These are phyloP conservation scores for Microbotryum lychnidis-dioicae DNA, from an alignment of 1,284 basidiomycete genomes.

Conservation along the genomic window DNA sequence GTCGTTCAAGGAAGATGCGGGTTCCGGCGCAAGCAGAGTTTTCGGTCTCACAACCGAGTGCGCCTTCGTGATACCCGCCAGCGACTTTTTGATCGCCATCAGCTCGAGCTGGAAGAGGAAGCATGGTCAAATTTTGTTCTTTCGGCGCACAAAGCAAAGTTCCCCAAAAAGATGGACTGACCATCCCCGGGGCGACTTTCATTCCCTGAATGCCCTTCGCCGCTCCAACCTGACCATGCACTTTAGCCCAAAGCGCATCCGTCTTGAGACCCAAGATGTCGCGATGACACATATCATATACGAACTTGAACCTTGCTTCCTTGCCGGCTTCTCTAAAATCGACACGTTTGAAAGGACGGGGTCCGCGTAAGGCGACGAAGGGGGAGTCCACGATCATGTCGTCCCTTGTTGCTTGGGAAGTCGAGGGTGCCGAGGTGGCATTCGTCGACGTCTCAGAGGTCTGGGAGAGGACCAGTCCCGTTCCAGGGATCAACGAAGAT, in stretches of 20 bases:
- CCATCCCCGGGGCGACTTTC: slow-evolving; percentile 18
- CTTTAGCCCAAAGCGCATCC: slow-evolving; percentile 8
- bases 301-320: slow-evolving; percentile 8
- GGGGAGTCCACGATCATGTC: slow-evolving; percentile 1
- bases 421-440: not conserved
- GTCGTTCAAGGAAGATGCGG: too few relatives aligned
- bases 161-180: not conserved
- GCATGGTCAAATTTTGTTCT: not conserved
- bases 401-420: not conserved
- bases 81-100: slow-evolving; percentile 1
- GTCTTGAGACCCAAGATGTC: slow-evolving; percentile 13
- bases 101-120: slow-evolving; percentile 13
- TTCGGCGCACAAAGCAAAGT: too few relatives aligned
- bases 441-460: not conserved
- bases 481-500: too few relatives aligned
- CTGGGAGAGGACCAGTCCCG: too few relatives aligned
- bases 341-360: too few relatives aligned
- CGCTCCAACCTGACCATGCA: not conserved
- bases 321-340: not conserved
- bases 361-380: not conserved
- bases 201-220: slow-evolving; percentile 15
- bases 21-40: not conserved
- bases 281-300: slow-evolving; percentile 19
- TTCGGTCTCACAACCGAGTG: slow-evolving; percentile 8
- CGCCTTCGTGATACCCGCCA: slow-evolving; percentile 6